Evolutionary conservation across 2,329 filamentous ascomycete species (phyloP).

Genomic region (Taxawa tesnikishii): DNA sequence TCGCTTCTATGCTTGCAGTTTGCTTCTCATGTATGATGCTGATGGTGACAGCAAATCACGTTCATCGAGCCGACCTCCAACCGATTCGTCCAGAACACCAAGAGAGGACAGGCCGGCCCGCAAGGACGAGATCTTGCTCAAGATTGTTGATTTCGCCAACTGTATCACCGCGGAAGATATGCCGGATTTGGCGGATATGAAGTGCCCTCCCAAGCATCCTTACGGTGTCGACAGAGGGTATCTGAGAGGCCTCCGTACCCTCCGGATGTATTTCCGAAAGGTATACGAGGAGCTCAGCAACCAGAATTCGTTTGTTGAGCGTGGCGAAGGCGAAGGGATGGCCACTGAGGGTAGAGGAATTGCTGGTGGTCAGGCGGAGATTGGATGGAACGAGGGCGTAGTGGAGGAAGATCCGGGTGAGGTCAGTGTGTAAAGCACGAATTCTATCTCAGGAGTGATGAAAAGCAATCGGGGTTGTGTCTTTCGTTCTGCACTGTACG

Average conservation of each 20-base stretch:
- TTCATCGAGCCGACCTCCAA: not conserved
- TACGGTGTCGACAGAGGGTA: conserved; percentile 79
- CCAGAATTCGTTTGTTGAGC: conserved; percentile 9
- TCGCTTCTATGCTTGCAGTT: conserved; percentile 86
- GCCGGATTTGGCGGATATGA: conserved; percentile 37
- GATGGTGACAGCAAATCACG: conserved; percentile 41
- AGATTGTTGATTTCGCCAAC: conserved; percentile 97
- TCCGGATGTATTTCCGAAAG: conserved; percentile 73
- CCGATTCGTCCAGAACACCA: too few species aligned
- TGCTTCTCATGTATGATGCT: conserved; percentile 95
- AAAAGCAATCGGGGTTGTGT: too few species aligned
- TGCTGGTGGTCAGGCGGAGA: conserved; percentile 1
- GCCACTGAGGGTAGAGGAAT: conserved; percentile 8
- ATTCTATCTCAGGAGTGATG: too few species aligned
- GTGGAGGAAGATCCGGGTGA: conserved; percentile 7
- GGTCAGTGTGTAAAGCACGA: conserved; percentile 6
- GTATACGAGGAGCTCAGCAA: conserved; percentile 65
- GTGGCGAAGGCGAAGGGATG: conserved; percentile 22
- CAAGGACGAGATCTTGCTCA: conserved; percentile 61
- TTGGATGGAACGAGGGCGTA: conserved; percentile 1
- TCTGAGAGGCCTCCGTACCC: conserved; percentile 65
- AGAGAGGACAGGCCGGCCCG: not conserved
- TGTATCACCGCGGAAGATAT: conserved; percentile 79
- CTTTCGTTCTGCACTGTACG: too few species aligned
- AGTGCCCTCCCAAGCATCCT: conserved; percentile 72